Conservation (phyloP, 129 eudicot genomes). For the Centrapalus pauciflorus region DNA sequence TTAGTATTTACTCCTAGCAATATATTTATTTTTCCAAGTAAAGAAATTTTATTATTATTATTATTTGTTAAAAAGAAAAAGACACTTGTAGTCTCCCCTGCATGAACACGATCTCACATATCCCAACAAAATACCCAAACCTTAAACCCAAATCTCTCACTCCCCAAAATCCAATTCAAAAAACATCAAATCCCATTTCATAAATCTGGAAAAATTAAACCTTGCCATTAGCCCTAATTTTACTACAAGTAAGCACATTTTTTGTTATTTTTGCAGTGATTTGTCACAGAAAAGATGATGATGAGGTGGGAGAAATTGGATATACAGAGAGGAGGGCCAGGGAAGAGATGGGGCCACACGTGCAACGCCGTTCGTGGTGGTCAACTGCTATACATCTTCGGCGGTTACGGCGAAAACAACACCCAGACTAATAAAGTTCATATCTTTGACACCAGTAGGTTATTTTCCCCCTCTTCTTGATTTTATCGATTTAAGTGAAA, state of each 20-base stretch:
- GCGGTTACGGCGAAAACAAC: slow-evolving; percentile 87
- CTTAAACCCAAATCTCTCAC: slow-evolving; percentile 25
- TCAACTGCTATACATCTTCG: slow-evolving; percentile 78
- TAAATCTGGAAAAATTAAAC: neutral
- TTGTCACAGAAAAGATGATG: slow-evolving; percentile 3
- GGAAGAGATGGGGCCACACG: slow-evolving; percentile 98
- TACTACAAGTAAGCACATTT: slow-evolving; percentile 6
- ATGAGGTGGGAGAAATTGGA: slow-evolving; percentile 89
- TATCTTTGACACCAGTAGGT: slow-evolving; percentile 73
- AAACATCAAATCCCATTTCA: slow-evolving; percentile 1
- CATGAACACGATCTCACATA: slow-evolving; percentile 20
- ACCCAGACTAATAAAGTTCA: slow-evolving; percentile 84
- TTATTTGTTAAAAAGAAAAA: neutral
- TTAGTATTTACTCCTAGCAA: too few relatives aligned
- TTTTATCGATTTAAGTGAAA: slow-evolving; percentile 5
- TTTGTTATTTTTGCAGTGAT: slow-evolving; percentile 2
- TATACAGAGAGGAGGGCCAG: slow-evolving; percentile 54
- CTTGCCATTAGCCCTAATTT: slow-evolving; percentile 19
- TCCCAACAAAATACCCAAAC: slow-evolving; percentile 18
- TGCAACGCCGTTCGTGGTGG: slow-evolving; percentile 92
- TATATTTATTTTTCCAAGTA: too few relatives aligned
- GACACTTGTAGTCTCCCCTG: neutral
- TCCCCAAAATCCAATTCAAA: slow-evolving; percentile 8
- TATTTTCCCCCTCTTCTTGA: neutral
- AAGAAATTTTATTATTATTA: neutral